These are phyloP conservation scores for Cordyceps javanica DNA, from an alignment of 2,329 filamentous ascomycete species.

Conservation along the genomic window DNA sequence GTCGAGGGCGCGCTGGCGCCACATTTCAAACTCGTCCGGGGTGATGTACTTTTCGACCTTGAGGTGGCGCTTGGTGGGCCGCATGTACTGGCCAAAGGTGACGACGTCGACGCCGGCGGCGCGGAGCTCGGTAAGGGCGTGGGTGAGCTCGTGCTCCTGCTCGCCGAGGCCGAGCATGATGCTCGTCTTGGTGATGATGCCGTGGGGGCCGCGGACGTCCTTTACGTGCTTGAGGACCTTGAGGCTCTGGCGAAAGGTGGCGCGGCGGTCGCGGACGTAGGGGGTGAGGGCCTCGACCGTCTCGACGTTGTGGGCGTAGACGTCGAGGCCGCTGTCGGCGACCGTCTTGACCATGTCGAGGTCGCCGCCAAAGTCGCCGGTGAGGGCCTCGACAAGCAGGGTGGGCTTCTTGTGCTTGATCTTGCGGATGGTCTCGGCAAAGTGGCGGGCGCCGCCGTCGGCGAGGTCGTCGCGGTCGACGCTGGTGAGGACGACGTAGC, in stretches of 20 bases:
- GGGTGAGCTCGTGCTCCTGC: constrained; percentile 78
- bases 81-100: constrained; percentile 99
- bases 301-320: constrained; percentile 96
- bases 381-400: constrained; percentile 75
- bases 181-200: constrained; percentile 95
- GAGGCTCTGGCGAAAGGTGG: constrained; percentile 82
- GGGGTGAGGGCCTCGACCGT: constrained; percentile 88
- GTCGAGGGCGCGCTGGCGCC: constrained; percentile 83
- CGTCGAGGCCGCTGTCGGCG: constrained; percentile 82
- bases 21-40: constrained; percentile 84
- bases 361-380: constrained; percentile 82
- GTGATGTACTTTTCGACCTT: constrained; percentile 94
- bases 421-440: constrained; percentile 87
- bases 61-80: constrained; percentile 95
- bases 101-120: constrained; percentile 83
- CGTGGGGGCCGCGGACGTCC: constrained; percentile 57
- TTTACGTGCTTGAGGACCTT: constrained; percentile 77
- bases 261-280: constrained; percentile 80
- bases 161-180: constrained; percentile 96
- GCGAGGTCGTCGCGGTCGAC: constrained; percentile 90
- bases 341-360: constrained; percentile 81
- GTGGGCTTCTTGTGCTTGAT: constrained; percentile 80
- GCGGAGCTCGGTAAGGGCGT: constrained; percentile 73
- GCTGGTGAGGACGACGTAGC: constrained; percentile 89
- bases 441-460: constrained; percentile 84